Evolutionary conservation across 164 flowering plant genomes (phyloP).

Genomic region (Macadamia integrifolia): DNA sequence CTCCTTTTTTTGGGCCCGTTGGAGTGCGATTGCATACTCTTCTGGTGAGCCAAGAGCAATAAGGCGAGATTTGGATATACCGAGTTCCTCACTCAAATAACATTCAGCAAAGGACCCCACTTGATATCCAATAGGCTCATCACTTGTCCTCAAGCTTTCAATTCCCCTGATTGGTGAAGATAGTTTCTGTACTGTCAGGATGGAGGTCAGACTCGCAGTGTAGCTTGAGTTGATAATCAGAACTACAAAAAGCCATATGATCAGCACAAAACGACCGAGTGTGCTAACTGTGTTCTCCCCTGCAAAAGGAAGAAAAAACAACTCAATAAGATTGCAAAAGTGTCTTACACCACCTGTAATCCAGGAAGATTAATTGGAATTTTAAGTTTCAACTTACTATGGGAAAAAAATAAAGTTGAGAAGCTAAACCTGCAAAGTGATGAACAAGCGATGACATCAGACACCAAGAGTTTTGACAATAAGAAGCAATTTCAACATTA

Average conservation of each 20-base stretch:
- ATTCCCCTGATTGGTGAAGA: conserved; percentile 48
- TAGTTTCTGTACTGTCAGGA: conserved; percentile 37
- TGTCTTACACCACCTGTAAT: not conserved
- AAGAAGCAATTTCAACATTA: not conserved
- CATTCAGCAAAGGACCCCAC: conserved; percentile 45
- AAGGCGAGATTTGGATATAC: conserved; percentile 37
- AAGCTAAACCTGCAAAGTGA: conserved; percentile 73
- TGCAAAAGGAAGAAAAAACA: conserved; percentile 9
- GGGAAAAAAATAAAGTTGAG: conserved; percentile 68
- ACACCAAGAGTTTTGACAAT: not conserved
- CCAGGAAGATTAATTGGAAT: conserved; percentile 3
- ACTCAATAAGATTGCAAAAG: not conserved
- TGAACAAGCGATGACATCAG: not conserved
- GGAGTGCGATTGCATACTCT: conserved; percentile 40
- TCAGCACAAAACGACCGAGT: conserved; percentile 28
- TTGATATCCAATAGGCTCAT: conserved; percentile 45
- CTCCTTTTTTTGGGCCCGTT: conserved; percentile 36
- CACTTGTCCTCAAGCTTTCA: conserved; percentile 33
- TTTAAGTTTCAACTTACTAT: conserved; percentile 50
- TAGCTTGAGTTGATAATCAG: conserved; percentile 34
- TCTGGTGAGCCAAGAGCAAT: conserved; percentile 43
- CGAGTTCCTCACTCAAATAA: conserved; percentile 40
- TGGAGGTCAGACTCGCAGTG: conserved; percentile 43
- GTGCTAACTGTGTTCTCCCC: conserved; percentile 34
- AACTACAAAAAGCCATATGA: conserved; percentile 41